phyloP scores from a whole-genome alignment of 345 rosid genomes.

The Gossypium bickii region DNA sequence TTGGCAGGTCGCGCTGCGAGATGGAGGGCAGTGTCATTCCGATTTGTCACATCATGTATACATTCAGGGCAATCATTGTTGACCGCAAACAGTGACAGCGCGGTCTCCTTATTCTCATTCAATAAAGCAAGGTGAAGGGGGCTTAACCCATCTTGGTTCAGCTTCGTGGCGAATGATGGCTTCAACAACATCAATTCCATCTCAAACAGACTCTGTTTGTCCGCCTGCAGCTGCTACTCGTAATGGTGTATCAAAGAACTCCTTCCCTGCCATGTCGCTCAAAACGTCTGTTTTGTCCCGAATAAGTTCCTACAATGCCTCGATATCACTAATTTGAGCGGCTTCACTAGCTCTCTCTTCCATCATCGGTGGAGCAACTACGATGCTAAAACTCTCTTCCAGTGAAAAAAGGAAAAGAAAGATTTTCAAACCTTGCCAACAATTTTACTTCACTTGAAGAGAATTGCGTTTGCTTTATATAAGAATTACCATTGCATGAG shows the following conservation, averaged over 20 bases:
- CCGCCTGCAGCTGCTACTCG: not conserved
- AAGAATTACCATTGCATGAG: not conserved
- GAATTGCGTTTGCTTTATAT: not conserved
- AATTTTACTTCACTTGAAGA: not conserved
- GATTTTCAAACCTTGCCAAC: not conserved
- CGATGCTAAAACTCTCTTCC: not conserved
- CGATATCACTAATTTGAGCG: not conserved
- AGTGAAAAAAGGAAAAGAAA: not conserved
- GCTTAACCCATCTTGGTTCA: slow-evolving; percentile 9
- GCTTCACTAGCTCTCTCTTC: not conserved
- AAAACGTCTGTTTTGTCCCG: not conserved
- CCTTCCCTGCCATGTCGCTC: not conserved
- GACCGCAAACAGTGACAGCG: not conserved
- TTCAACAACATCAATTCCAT: not conserved
- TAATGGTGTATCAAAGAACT: slow-evolving; percentile 9
- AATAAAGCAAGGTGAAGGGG: slow-evolving; percentile 18
- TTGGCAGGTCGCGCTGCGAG: not conserved
- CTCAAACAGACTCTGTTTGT: not conserved
- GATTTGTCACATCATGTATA: slow-evolving; percentile 9
- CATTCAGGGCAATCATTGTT: slow-evolving; percentile 8
- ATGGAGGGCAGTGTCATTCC: slow-evolving; percentile 18
- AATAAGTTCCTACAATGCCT: not conserved
- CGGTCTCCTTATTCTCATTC: not conserved
- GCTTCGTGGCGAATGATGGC: slow-evolving; percentile 11
- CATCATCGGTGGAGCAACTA: not conserved